Percentiles rank a stretch among this genome's conserved stretches.
Evolutionary conservation across 1,139 yeast species (phyloP).

Genomic region (Blastobotrys ciferrii): DNA sequence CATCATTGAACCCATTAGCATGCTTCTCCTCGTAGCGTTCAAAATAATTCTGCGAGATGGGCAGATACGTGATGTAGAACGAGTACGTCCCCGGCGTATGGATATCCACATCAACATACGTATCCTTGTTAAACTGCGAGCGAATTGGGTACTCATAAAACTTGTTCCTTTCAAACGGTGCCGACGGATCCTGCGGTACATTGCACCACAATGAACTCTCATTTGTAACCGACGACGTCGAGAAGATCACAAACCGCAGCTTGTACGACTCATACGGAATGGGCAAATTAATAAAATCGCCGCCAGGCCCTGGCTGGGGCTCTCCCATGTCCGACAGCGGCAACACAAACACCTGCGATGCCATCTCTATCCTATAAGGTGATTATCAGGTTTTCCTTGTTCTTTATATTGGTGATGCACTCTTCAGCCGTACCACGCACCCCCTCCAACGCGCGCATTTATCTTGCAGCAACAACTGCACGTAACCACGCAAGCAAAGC

Average conservation of each 20-base stretch:
- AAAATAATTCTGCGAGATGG: constrained; percentile 26
- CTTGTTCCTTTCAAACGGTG: constrained; percentile 53
- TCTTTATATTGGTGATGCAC: neutral
- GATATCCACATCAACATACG: constrained; percentile 58
- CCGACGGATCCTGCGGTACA: constrained; percentile 50
- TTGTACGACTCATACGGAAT: constrained; percentile 48
- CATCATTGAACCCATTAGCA: constrained; percentile 13
- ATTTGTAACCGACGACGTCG: constrained; percentile 70
- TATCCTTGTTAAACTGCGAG: constrained; percentile 46
- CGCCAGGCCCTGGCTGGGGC: constrained; percentile 41
- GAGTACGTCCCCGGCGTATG: constrained; percentile 78
- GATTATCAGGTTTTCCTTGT: neutral
- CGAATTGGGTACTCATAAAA: constrained; percentile 53
- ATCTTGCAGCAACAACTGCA: no score
- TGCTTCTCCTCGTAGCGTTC: constrained; percentile 8
- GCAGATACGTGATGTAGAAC: constrained; percentile 40
- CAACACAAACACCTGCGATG: constrained; percentile 17
- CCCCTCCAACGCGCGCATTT: no score
- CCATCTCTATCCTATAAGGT: neutral
- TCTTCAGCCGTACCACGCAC: neutral
- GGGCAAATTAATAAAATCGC: constrained; percentile 56
- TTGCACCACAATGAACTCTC: constrained; percentile 74
- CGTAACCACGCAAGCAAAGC: no score
- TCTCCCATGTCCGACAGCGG: constrained; percentile 34
- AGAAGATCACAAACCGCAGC: constrained; percentile 64